These are phyloP conservation scores for Metrosideros polymorpha DNA, from an alignment of 441 rosid genomes.

Conservation along the genomic window DNA sequence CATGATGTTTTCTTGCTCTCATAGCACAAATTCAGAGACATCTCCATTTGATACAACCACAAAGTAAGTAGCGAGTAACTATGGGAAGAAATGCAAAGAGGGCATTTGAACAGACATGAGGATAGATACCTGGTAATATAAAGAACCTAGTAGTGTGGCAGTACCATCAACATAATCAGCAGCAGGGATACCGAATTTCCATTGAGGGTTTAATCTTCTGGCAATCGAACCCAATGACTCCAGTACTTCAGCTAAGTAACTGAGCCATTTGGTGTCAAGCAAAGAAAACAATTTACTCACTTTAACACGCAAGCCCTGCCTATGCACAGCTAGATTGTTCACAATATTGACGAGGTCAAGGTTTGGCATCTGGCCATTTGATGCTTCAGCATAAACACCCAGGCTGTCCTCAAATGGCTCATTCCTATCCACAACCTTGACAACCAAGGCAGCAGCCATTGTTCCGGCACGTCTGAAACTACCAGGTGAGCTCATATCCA, in stretches of 20 bases:
- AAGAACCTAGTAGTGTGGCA: slow-evolving; percentile 84
- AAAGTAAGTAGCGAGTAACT: neutral
- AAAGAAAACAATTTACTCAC: slow-evolving; percentile 55
- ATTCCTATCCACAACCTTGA: slow-evolving; percentile 58
- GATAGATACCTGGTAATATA: slow-evolving; percentile 65
- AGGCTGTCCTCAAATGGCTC: slow-evolving; percentile 54
- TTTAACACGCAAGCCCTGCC: slow-evolving; percentile 73
- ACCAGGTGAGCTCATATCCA: slow-evolving; percentile 19
- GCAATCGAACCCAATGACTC: slow-evolving; percentile 55
- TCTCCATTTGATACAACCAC: neutral
- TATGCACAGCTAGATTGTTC: slow-evolving; percentile 76
- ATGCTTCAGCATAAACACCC: slow-evolving; percentile 76
- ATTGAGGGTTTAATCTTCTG: slow-evolving; percentile 48
- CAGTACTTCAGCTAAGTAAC: slow-evolving; percentile 44
- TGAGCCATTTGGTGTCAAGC: slow-evolving; percentile 49
- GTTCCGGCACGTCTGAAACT: slow-evolving; percentile 81
- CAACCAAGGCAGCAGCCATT: slow-evolving; percentile 83
- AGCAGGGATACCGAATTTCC: slow-evolving; percentile 74
- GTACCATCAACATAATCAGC: slow-evolving; percentile 79
- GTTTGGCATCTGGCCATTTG: slow-evolving; percentile 98
- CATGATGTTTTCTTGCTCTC: neutral
- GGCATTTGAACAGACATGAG: neutral
- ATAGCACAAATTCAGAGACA: neutral
- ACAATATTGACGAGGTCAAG: slow-evolving; percentile 88
- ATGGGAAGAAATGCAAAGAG: neutral